Evolutionary conservation across 2,329 filamentous ascomycete genomes (phyloP), one percentile per base, ranked within the genome.

Genomic region (Scedosporium aurantiacum): DNA sequence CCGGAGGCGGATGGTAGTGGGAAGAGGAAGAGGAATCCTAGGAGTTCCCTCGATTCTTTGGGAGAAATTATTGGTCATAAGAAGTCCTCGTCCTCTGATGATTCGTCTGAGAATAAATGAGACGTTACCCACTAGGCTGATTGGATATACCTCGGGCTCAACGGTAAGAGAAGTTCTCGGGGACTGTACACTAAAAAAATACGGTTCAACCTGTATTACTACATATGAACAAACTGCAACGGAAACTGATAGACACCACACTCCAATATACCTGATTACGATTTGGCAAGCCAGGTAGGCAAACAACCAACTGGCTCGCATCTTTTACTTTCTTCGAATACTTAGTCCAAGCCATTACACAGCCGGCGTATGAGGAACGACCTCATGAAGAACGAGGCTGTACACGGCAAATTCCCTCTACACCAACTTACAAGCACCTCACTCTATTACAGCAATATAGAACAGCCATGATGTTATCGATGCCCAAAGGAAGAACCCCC

Each of bases 221-320:
- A 8, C 23, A n/a, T 12, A 32, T 4, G n/a, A 27, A 21, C 7
- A n/a, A 40, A 8, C 25, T 40, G 27, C 14, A 57, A 57, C n/a
- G 27, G 55, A 57, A 52, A 2, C 3, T n/a, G 52, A 32, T 56
- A 90, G 57, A 89, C 83, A 43, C 83, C 88, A 67, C 84, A 91
- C 69, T 91, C 88, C 63, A 91, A 86, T 37, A 37, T 37, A 37
- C 32, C 32, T 37, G 10, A 21, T 7, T 47, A 47, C 18, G 43
- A 47, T 21, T 47, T 18, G 43, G 16, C 18, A 18, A 47, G 18
- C 43, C 18, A 7, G 43, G n/a, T 14, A 18, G 16, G n/a, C 43
- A 47, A 21, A 14, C 10, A 21, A 21, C n/a, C 10, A 21, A 21
- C n/a, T 21, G 16, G 18, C 43, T 16, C 5, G n/a, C 43, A 47